phyloP scores from a whole-genome alignment of 495 filamentous ascomycete species.

The Evernia prunastri region DNA sequence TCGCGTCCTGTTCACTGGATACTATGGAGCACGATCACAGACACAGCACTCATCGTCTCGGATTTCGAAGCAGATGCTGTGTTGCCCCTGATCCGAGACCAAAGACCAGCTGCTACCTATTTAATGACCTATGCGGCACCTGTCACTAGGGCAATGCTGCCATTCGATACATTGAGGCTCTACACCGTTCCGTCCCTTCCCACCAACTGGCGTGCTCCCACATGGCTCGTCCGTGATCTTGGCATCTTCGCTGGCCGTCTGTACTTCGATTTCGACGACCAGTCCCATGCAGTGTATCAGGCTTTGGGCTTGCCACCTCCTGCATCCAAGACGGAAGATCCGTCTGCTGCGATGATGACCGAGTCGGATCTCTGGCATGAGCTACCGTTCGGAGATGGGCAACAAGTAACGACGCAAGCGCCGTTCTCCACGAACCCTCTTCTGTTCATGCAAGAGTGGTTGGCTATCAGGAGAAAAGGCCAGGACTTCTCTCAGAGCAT shows the following conservation, averaged over 20 bases:
- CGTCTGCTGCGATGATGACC: background rate
- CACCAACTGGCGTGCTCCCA: constrained; percentile 4
- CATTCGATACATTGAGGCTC: constrained; percentile 45
- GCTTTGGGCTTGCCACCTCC: constrained; percentile 26
- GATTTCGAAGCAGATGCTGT: constrained; percentile 50
- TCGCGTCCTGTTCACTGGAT: constrained; percentile 45
- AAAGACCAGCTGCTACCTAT: constrained; percentile 24
- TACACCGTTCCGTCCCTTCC: constrained; percentile 43
- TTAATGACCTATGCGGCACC: constrained; percentile 49
- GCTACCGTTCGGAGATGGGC: constrained; percentile 7
- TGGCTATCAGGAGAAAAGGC: constrained; percentile 20
- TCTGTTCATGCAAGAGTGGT: constrained; percentile 23
- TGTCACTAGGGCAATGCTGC: constrained; percentile 46
- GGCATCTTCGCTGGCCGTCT: constrained; percentile 51
- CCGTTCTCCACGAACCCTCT: constrained; percentile 12
- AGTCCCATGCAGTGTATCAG: constrained; percentile 25
- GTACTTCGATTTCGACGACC: constrained; percentile 46
- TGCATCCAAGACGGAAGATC: too few relatives aligned
- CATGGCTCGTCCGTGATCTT: constrained; percentile 34
- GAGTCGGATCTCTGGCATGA: constrained; percentile 13
- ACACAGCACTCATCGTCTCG: constrained; percentile 45
- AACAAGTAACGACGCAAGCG: background rate
- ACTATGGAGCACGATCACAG: constrained; percentile 33
- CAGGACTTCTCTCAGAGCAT: constrained; percentile 21
- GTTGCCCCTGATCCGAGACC: constrained; percentile 35